Percentiles rank a stretch among this genome's conserved stretches.
Evolutionary conservation across 176 grass and related monocot species (phyloP).

Genomic region (Oryza nivara): DNA sequence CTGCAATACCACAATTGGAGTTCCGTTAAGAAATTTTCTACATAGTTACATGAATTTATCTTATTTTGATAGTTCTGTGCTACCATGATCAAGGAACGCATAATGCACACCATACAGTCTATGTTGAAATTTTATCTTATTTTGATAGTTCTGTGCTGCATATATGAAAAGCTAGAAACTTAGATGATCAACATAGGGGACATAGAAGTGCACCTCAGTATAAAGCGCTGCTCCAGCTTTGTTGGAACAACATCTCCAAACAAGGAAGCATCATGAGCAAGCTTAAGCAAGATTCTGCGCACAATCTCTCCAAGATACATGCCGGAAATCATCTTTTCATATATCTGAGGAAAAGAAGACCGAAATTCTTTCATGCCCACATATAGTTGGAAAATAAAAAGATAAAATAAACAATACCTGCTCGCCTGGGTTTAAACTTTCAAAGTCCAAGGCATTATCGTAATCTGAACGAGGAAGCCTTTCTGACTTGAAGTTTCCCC

Average conservation of each 20-base stretch:
- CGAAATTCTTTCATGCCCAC: conserved; percentile 5
- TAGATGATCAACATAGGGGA: neutral
- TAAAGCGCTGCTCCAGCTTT: conserved; percentile 70
- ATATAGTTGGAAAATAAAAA: conserved; percentile 25
- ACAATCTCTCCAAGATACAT: conserved; percentile 98
- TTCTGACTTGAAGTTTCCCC: conserved; percentile 85
- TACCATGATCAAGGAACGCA: neutral
- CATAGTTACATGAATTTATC: neutral
- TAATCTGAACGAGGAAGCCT: conserved; percentile 77
- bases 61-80: no score
- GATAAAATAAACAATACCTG: conserved; percentile 57
- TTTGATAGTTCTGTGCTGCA: neutral
- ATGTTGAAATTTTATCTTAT: neutral
- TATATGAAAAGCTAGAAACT: neutral
- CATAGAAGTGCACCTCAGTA: conserved; percentile 61
- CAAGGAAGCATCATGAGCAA: conserved; percentile 74
- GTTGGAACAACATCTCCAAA: conserved; percentile 81
- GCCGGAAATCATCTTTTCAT: conserved; percentile 97
- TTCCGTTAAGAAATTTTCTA: conserved; percentile 21
- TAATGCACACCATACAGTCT: neutral
- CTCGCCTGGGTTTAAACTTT: conserved; percentile 86
- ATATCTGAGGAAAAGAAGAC: conserved; percentile 61
- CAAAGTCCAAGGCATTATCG: conserved; percentile 69
- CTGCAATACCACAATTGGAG: conserved; percentile 47
- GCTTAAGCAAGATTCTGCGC: conserved; percentile 73